Evolutionary conservation across 2,329 filamentous ascomycete species (phyloP).

Genomic region (Clarireedia hainanense): DNA sequence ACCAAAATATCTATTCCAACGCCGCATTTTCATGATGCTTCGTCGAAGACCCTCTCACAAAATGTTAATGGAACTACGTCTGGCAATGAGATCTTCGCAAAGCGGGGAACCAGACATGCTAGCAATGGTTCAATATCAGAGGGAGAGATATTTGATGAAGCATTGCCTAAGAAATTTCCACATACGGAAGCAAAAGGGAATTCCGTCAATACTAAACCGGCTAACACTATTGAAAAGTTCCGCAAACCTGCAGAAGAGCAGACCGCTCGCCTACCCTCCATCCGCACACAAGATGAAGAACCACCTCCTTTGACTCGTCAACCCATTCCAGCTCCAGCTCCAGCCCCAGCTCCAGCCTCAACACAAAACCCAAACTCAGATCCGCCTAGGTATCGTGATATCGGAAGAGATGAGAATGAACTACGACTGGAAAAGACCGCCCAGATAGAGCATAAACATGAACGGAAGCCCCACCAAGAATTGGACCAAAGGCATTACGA

Average conservation of each 20-base stretch:
- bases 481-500: constrained; percentile 13
- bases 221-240: constrained; percentile 14
- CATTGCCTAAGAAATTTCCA: constrained; percentile 12
- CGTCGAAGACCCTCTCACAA: constrained; percentile 19
- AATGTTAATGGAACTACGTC: constrained; percentile 10
- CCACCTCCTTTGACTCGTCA: constrained; percentile 14
- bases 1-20: constrained; percentile 2
- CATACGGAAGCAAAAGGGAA: constrained; percentile 17
- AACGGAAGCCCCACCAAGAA: constrained; percentile 14
- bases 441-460: constrained; percentile 13
- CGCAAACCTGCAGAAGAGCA: constrained; percentile 14
- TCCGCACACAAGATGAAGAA: constrained; percentile 9
- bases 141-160: constrained; percentile 29
- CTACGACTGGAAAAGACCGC: constrained; percentile 13
- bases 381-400: constrained; percentile 14
- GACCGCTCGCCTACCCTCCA: constrained; percentile 6
- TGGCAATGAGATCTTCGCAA: constrained; percentile 8
- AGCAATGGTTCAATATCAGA: constrained; percentile 22
- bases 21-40: constrained; percentile 17
- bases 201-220: constrained; percentile 9
- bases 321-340: constrained; percentile 4
- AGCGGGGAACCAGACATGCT: constrained; percentile 12
- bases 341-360: neutral
- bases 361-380: constrained; percentile 2
- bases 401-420: constrained; percentile 18